Conservation (phyloP, 768 basidiomycete species). For the Tricholoma flavovirens region DNA sequence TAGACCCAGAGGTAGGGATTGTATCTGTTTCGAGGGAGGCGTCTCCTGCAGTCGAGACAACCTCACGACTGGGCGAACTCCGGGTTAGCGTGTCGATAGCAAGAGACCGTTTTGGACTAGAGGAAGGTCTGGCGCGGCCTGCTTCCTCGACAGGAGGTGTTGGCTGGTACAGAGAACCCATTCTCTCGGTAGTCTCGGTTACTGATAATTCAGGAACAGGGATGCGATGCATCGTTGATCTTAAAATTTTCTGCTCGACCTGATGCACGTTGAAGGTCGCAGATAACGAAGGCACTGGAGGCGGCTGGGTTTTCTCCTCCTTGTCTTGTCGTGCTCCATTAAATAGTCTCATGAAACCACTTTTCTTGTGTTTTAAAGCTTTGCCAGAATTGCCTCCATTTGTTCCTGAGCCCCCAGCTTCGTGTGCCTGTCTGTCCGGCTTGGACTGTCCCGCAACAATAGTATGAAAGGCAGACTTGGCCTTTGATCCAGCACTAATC, state of each 20-base stretch:
- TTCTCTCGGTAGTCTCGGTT: constrained; percentile 21
- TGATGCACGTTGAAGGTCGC: constrained; percentile 22
- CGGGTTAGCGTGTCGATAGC: constrained; percentile 35
- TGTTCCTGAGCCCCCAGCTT: constrained; percentile 17
- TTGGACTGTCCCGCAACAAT: constrained; percentile 34
- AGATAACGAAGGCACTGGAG: constrained; percentile 52
- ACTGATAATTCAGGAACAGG: constrained; percentile 38
- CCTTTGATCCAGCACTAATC: constrained; percentile 53
- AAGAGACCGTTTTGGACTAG: constrained; percentile 32
- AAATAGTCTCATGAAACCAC: constrained; percentile 76
- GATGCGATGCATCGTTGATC: constrained; percentile 30
- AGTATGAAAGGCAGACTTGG: constrained; percentile 41
- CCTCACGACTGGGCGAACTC: constrained; percentile 15
- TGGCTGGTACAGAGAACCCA: constrained; percentile 10
- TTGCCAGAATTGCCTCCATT: constrained; percentile 30
- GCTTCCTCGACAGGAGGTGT: constrained; percentile 4
- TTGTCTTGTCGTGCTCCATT: constrained; percentile 48
- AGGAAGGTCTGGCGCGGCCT: constrained; percentile 5
- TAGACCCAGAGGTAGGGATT: constrained; percentile 9
- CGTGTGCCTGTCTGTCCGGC: constrained; percentile 39
- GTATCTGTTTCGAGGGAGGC: constrained; percentile 20
- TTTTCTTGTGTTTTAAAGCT: constrained; percentile 68
- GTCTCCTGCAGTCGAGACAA: constrained; percentile 18
- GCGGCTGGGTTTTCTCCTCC: constrained; percentile 40
- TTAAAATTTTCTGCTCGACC: constrained; percentile 16